Evolutionary conservation across 305 asterid species (phyloP).

Genomic region (Fraxinus nigra): DNA sequence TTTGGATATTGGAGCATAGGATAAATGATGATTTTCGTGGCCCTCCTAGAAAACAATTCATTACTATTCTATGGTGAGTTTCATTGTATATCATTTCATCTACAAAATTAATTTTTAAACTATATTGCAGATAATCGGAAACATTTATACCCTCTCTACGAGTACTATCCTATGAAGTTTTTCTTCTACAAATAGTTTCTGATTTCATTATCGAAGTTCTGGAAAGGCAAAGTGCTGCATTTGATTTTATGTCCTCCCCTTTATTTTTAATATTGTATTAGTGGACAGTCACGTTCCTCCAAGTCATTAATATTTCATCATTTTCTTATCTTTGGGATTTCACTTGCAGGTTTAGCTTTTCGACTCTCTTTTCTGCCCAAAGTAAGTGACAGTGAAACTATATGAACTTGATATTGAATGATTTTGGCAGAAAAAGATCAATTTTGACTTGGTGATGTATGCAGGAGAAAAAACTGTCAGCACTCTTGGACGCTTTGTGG

Average conservation of each 20-base stretch:
- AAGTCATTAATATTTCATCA: neutral
- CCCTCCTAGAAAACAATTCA: slow-evolving; percentile 52
- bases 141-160: neutral
- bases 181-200: neutral
- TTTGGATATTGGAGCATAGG: slow-evolving; percentile 59
- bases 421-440: neutral
- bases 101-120: neutral
- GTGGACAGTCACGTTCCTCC: neutral
- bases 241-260: neutral
- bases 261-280: neutral
- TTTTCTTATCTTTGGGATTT: neutral
- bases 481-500: slow-evolving; percentile 52
- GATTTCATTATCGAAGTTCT: neutral
- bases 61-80: slow-evolving; percentile 51
- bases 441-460: slow-evolving; percentile 14
- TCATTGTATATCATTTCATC: neutral
- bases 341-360: slow-evolving; percentile 55
- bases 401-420: neutral
- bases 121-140: neutral
- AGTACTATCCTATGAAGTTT: neutral
- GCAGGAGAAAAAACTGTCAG: slow-evolving; percentile 61
- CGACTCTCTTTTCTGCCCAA: slow-evolving; percentile 51
- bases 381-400: slow-evolving; percentile 38
- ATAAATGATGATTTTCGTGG: slow-evolving; percentile 60
- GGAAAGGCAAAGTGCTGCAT: neutral